Percentiles rank a stretch among this genome's conserved stretches.
Evolutionary conservation across 1,284 basidiomycete species (phyloP).

Genomic region (Kwoniella shivajii): DNA sequence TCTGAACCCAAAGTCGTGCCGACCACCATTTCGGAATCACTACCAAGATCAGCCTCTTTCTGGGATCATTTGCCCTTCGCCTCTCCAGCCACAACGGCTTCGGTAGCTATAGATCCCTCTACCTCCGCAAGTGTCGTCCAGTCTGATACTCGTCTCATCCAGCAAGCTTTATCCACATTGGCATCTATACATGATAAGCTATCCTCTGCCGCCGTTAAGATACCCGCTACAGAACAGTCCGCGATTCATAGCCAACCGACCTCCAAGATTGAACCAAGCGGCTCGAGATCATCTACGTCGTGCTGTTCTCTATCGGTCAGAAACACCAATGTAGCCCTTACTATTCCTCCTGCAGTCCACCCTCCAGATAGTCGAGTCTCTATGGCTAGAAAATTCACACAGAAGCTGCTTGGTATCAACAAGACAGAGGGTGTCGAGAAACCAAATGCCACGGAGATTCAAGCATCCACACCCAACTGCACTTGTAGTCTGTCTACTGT

Average conservation of each 20-base stretch:
- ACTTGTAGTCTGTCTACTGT: constrained; percentile 8
- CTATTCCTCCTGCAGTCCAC: background rate
- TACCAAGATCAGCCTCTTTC: constrained; percentile 1
- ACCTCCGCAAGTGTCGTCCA: constrained; percentile 14
- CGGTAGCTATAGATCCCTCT: background rate
- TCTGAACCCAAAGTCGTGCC: background rate
- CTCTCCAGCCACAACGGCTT: background rate
- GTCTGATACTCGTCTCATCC: constrained; percentile 30
- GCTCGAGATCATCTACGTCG: background rate
- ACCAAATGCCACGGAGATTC: background rate
- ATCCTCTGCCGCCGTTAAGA: background rate
- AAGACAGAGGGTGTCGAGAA: background rate
- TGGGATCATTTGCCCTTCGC: constrained; percentile 14
- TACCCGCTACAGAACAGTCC: background rate
- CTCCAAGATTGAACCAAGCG: background rate
- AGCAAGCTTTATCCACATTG: constrained; percentile 32
- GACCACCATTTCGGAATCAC: background rate
- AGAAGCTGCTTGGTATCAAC: constrained; percentile 8
- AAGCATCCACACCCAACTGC: background rate
- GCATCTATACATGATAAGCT: constrained; percentile 12
- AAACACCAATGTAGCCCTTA: constrained; percentile 13
- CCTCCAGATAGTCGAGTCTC: background rate
- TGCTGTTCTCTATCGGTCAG: constrained; percentile 23
- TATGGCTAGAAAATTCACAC: background rate
- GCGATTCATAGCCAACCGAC: background rate